Percentiles rank a stretch among this genome's conserved stretches.
phyloP scores from a whole-genome alignment of 1,284 basidiomycete genomes.

The Mycena sp. region DNA sequence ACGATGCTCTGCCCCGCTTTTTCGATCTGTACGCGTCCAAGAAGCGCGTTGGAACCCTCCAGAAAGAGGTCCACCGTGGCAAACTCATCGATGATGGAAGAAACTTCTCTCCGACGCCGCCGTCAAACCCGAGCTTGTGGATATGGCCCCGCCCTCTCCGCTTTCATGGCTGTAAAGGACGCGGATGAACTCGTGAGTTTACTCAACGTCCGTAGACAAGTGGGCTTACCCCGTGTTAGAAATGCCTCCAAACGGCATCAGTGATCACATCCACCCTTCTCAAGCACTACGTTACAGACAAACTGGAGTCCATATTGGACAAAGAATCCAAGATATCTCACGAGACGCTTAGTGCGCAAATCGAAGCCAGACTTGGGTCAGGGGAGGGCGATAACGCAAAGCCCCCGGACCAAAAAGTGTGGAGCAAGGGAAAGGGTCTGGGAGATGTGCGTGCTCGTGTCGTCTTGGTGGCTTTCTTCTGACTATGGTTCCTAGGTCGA shows the following conservation, averaged over 20 bases:
- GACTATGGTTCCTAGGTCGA: slow-evolving; percentile 71
- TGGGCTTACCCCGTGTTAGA: slow-evolving; percentile 55
- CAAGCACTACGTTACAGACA: slow-evolving; percentile 86
- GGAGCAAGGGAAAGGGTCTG: slow-evolving; percentile 82
- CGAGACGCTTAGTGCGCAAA: slow-evolving; percentile 83
- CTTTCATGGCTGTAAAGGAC: slow-evolving; percentile 91
- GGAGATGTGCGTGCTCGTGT: slow-evolving; percentile 64
- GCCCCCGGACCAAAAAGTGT: slow-evolving; percentile 89
- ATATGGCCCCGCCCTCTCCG: slow-evolving; percentile 83
- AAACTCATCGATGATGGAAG: slow-evolving; percentile 82
- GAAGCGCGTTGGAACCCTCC: slow-evolving; percentile 72
- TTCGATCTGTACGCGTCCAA: slow-evolving; percentile 63
- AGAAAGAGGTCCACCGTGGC: slow-evolving; percentile 85
- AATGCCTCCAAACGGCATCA: slow-evolving; percentile 79
- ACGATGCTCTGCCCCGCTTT: slow-evolving; percentile 73
- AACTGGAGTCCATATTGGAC: slow-evolving; percentile 92
- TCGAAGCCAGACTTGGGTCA: slow-evolving; percentile 88
- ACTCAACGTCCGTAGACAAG: not conserved
- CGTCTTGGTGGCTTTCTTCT: slow-evolving; percentile 19
- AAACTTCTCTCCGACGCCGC: slow-evolving; percentile 61
- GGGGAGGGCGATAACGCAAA: slow-evolving; percentile 81
- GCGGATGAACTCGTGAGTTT: slow-evolving; percentile 85
- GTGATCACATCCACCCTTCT: slow-evolving; percentile 89
- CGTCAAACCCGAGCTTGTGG: slow-evolving; percentile 76
- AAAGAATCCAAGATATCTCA: slow-evolving; percentile 92